A percentile compares a stretch with the other conserved stretches of the same genome.
Evolutionary conservation across 257 asterid genomes (phyloP).

Genomic region (Nicotiana attenuata): DNA sequence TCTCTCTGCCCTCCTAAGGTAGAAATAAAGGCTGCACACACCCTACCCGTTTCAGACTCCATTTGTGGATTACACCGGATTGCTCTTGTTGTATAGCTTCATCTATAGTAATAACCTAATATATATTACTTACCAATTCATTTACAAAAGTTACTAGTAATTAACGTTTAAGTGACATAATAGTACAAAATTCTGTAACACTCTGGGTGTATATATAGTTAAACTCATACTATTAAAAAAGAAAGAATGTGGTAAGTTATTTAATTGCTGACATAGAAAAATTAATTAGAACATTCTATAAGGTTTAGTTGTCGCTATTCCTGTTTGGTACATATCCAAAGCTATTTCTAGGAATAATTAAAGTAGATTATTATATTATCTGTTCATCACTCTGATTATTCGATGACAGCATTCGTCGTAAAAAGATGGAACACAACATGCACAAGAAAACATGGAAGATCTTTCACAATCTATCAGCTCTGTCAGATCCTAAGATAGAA

Average conservation of each 20-base stretch:
- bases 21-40: too few relatives aligned
- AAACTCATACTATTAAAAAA: background rate
- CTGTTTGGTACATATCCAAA: slow-evolving; percentile 15
- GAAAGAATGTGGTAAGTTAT: background rate
- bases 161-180: background rate
- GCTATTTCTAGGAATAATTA: background rate
- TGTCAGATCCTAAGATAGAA: slow-evolving; percentile 2
- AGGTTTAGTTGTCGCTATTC: slow-evolving; percentile 23
- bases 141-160: too few relatives aligned
- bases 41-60: too few relatives aligned
- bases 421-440: slow-evolving; percentile 29
- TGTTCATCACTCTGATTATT: background rate
- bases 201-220: background rate
- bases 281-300: slow-evolving; percentile 26
- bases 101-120: too few relatives aligned
- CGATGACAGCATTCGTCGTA: slow-evolving; percentile 19
- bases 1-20: accelerated
- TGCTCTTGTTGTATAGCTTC: too few relatives aligned
- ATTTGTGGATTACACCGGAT: too few relatives aligned
- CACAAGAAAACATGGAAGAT: slow-evolving; percentile 35
- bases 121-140: too few relatives aligned
- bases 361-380: background rate
- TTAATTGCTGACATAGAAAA: slow-evolving; percentile 5
- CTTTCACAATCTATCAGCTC: slow-evolving; percentile 24
- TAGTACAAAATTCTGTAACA: too few relatives aligned